Conservation (phyloP, 2,329 filamentous ascomycete genomes). For the Seiridium unicorne region DNA sequence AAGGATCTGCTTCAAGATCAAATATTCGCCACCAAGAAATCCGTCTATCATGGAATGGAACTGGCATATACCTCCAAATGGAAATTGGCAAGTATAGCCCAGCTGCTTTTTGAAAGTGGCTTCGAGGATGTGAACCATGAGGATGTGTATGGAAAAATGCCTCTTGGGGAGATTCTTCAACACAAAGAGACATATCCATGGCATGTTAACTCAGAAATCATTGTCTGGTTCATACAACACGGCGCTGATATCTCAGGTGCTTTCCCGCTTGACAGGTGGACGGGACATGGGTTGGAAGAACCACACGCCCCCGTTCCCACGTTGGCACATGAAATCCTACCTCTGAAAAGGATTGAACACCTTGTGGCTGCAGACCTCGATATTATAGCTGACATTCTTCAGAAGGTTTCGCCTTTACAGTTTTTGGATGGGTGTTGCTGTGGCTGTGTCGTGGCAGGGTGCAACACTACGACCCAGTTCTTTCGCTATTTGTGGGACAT, state of each 20-base stretch:
- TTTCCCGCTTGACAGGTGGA: background rate
- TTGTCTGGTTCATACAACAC: background rate
- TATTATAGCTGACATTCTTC: background rate
- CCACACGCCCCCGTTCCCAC: too few species aligned
- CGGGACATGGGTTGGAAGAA: too few species aligned
- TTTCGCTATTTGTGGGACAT: background rate
- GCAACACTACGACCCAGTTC: background rate
- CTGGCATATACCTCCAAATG: accelerated
- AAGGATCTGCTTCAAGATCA: background rate
- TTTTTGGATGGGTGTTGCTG: background rate
- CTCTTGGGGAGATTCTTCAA: background rate
- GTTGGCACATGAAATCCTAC: background rate
- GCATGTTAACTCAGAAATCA: background rate
- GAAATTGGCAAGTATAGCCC: background rate
- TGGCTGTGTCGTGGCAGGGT: background rate
- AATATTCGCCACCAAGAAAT: too few species aligned
- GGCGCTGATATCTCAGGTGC: background rate
- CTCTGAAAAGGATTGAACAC: too few species aligned
- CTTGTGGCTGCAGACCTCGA: too few species aligned
- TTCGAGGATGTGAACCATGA: background rate
- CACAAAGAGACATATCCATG: background rate
- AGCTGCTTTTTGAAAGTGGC: background rate
- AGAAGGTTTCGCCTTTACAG: background rate
- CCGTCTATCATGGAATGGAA: background rate
- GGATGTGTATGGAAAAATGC: background rate